These are phyloP conservation scores for Trichoderma harzianum DNA, from an alignment of 2,329 filamentous ascomycete genomes.

Conservation along the genomic window DNA sequence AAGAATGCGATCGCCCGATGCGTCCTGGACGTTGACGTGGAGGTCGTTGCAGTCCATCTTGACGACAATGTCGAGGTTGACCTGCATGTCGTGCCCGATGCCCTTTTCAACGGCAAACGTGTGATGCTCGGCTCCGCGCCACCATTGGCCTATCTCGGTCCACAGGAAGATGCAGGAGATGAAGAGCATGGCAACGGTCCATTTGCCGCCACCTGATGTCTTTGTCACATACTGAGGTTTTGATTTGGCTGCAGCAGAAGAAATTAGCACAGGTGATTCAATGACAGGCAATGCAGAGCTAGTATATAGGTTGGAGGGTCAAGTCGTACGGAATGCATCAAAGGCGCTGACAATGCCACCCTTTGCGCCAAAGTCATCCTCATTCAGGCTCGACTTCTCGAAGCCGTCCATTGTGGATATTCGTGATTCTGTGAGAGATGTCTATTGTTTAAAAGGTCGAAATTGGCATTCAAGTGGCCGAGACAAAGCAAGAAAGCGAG, in stretches of 20 bases:
- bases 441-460: neutral
- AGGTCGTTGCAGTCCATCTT: constrained; percentile 82
- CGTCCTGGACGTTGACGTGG: constrained; percentile 97
- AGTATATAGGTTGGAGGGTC: neutral
- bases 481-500: neutral
- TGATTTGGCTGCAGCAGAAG: constrained; percentile 70
- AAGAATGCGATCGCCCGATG: constrained; percentile 84
- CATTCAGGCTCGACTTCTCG: constrained; percentile 62
- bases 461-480: neutral
- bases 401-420: constrained; percentile 70
- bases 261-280: constrained; percentile 17
- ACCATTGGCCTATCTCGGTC: constrained; percentile 79
- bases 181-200: constrained; percentile 78
- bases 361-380: constrained; percentile 76
- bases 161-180: constrained; percentile 73
- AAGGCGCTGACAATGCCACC: constrained; percentile 76
- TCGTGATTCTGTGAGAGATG: neutral
- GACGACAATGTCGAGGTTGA: constrained; percentile 93
- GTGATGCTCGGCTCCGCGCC: constrained; percentile 77
- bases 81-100: constrained; percentile 79
- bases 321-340: constrained; percentile 84
- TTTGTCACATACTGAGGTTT: constrained; percentile 88
- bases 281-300: neutral
- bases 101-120: constrained; percentile 93
- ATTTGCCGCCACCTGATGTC: constrained; percentile 84